Evolutionary conservation across 805 yeast genomes (phyloP), one percentile per base, ranked within the genome.

Genomic region (Candida tammaniensis): DNA sequence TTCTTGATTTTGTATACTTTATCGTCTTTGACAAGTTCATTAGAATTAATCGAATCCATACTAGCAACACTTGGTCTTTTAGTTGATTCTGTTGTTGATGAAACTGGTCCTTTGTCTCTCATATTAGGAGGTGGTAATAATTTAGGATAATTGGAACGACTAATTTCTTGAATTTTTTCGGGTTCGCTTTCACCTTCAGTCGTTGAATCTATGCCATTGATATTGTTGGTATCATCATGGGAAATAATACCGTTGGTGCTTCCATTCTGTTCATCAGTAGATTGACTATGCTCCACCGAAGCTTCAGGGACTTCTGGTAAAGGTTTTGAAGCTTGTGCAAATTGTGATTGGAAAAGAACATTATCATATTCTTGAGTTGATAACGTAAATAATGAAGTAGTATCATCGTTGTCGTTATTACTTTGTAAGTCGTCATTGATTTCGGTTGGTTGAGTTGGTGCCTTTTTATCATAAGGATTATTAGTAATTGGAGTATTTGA

Each of bases 301-400:
- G 16, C 17, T 21, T 24, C 34, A 8, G 35, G 29, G 8, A 36
- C 8, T 10, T 27, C 9, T 10, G 39, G 39, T 21, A 59, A 46
- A 4, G 59, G 49, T 36, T 56, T 57, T 2, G 35, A 21, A 21
- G 36, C 25, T 18, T 24, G 39, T 16, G 53, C 45, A 43, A 65
- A 66, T 45, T 66, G 71, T 1, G 65, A 51, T 31, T 59, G 44
- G 47, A 66, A 65, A 13, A 66, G 47, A 14, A 49, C 51, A 35
- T 61, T 59, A 26, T 64, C 69, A 29, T 61, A 66, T 32, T 64
- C 69, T 5, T 58, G 37, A 1, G 71, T 65, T 6, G 69, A 52
- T 7, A 66, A 42, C 0, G 72, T 66, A 3, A 49, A 33, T 2
- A 66, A 31, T 37, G 67, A 59, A 5, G 48, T 30, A 13, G 35